Percentiles rank a stretch among this genome's conserved stretches.
Conservation (phyloP, 176 grass and related monocot genomes). For the Calamus simplicifolius region DNA sequence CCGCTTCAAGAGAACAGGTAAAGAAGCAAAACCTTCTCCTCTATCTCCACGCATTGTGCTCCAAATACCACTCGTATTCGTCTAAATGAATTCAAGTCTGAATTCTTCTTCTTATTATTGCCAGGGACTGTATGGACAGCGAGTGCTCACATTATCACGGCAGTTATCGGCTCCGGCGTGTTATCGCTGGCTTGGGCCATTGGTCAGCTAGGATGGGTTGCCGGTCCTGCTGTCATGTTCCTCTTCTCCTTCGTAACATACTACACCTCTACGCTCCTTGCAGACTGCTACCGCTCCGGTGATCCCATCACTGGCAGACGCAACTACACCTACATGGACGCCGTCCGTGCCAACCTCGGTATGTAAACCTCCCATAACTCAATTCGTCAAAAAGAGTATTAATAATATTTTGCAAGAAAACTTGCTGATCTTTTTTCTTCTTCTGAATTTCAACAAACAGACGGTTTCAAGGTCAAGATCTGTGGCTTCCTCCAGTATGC, state of each 20-base stretch:
- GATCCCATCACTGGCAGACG: slow-evolving; percentile 64
- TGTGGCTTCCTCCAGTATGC: slow-evolving; percentile 88
- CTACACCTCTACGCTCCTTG: slow-evolving; percentile 73
- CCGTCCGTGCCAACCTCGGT: slow-evolving; percentile 77
- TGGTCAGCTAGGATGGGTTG: slow-evolving; percentile 83
- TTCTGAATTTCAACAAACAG: slow-evolving; percentile 27
- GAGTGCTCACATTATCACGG: slow-evolving; percentile 92
- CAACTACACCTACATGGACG: slow-evolving; percentile 97
- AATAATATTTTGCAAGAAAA: too few species aligned
- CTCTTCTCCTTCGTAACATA: slow-evolving; percentile 88
- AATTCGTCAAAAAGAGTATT: too few species aligned
- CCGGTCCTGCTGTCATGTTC: slow-evolving; percentile 69
- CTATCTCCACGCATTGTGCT: too few species aligned
- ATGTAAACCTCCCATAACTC: not conserved
- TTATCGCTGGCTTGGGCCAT: slow-evolving; percentile 87
- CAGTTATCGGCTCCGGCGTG: slow-evolving; percentile 86
- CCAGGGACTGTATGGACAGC: slow-evolving; percentile 82
- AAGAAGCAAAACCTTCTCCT: not conserved
- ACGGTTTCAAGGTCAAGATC: slow-evolving; percentile 83
- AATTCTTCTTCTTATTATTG: too few species aligned
- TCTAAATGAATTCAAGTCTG: too few species aligned
- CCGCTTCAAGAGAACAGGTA: slow-evolving; percentile 70
- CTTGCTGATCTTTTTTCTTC: not conserved
- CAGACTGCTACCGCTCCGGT: slow-evolving; percentile 79
- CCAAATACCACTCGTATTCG: too few species aligned